phyloP scores from a whole-genome alignment of 805 yeast genomes.

The Jamesozyma piceae region DNA sequence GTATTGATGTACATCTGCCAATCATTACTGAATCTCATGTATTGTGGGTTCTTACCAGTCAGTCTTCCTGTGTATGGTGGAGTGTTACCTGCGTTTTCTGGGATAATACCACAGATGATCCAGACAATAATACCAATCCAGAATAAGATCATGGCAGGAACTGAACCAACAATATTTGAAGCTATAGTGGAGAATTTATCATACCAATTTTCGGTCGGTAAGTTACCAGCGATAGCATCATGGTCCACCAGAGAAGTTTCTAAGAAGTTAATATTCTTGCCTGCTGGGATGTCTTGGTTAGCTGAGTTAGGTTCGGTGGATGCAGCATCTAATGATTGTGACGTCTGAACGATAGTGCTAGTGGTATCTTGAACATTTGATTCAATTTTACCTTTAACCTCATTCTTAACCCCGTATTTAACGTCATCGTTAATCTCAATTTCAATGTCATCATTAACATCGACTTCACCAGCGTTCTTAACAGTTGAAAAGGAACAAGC shows the following conservation, averaged over 20 bases:
- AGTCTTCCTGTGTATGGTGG: conserved; percentile 23
- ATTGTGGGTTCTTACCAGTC: conserved; percentile 17
- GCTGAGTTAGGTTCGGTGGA: no score
- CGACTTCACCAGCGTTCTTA: no score
- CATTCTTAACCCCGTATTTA: not conserved
- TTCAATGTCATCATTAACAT: not conserved
- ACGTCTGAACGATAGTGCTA: no score
- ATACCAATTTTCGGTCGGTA: conserved; percentile 28
- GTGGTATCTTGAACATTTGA: no score
- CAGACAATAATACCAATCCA: conserved; percentile 35
- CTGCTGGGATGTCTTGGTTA: no score
- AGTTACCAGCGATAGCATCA: conserved; percentile 9
- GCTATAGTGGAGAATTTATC: conserved; percentile 26
- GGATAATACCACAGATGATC: conserved; percentile 32
- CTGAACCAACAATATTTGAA: conserved; percentile 27
- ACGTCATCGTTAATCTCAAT: not conserved
- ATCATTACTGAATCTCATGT: conserved; percentile 25
- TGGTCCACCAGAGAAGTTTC: no score
- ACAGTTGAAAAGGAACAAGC: no score
- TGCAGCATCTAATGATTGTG: no score
- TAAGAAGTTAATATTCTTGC: no score
- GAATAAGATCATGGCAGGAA: conserved; percentile 26
- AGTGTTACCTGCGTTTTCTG: conserved; percentile 19
- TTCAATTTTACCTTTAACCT: no score
- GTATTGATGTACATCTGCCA: conserved; percentile 38